Base-by-base conservation (phyloP, 2,329 filamentous ascomycete genomes). In the Ascochyta lentis region DNA sequence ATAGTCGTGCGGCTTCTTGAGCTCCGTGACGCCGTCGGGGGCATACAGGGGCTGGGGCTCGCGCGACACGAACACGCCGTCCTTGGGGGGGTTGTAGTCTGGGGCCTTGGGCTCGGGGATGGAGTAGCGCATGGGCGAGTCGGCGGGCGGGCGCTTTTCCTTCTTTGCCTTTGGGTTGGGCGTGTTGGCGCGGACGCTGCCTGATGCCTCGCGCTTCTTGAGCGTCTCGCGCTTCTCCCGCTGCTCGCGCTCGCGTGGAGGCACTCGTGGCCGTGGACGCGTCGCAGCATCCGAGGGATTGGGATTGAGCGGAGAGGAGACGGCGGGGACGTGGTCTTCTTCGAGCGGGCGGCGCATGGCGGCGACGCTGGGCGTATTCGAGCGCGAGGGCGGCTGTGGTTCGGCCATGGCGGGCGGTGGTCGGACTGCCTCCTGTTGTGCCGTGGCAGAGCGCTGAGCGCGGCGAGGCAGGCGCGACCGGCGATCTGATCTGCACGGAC, bases 231-330 rank as follows among this genome's bases (percentile, higher is more conserved):
- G 75, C 67, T 81, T 81, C 60, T 83, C 81, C 38, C 81, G 73
- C 63, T 79, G 79, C 70, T 76, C 74, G 48, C 72, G 78, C 69
- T 74, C 71, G 22, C 69, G 72, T 40, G 71, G 73, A 4, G 76
- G 71, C 54, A 71, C 64, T 58, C 69, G 68, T 6, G 77, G 72
- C 4, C 81, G 76, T 24, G 78, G 76, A 24, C 84, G 75, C 49
- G 70, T 63, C 19, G 70, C 68, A 13, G 64, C 33, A 80, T 79
- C 84, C 15, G 33, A 4, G 59, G 26, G 34, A 40, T 39, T 48
- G 26, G 82, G 81, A 65, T 92, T 92, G 59, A 93, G 83, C 26
- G 89, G 89, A 10, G 90, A 93, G 3, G 89, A 86, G 2, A 92
- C 81, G 12, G 86, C 82, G 4, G 90, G 89, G 58, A 83, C 83